Base-by-base conservation (phyloP, 2,329 filamentous ascomycete genomes). In the Fusarium pseudoanthophilum region DNA sequence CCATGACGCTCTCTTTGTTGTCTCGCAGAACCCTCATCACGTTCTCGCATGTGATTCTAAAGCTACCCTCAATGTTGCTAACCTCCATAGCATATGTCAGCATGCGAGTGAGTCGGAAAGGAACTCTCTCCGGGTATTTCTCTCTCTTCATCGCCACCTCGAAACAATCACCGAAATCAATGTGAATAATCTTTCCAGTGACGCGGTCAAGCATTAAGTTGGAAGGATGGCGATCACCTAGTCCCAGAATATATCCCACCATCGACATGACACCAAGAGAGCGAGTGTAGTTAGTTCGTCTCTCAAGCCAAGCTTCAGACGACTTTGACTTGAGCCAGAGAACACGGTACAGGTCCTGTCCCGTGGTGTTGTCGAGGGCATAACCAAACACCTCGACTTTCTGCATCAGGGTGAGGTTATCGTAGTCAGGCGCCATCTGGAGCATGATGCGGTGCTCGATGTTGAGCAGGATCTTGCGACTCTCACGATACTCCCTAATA, bases 381-480 rank as follows among this genome's bases (percentile, higher is more conserved):
- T 99, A 99, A 37, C 96, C 95, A 80, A 99, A 99, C 16, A 99
- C 96, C 82, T 99, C 97, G 1, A 99, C 97, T 85, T 99, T 99
- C 81, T 99, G 97, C 96, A 99, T 98, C 40, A 99, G 89, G 2
- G 97, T 98, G 52, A 99, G 90, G 78, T 97, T 98, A 80, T 99
- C 96, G 79, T 98, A 99, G 81, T 99, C 96, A 1, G 96, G 97
- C 30, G 96, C 96, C 96, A 99, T 99, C 82, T 99, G 97, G 64
- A 99, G 87, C 96, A 99, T 99, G 81, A 99, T 99, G 48, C 97
- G 93, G 81, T 99, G 96, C 84, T 99, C 96, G 73, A 99, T 99
- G 80, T 99, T 99, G 75, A 99, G 92, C 43, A 99, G 85, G 74
- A 99, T 99, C 85, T 98, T 97, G 61, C 96, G 91, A 75, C 93